Conservation (phyloP, 805 yeast genomes). For the Myxozyma lipomycoides region DNA sequence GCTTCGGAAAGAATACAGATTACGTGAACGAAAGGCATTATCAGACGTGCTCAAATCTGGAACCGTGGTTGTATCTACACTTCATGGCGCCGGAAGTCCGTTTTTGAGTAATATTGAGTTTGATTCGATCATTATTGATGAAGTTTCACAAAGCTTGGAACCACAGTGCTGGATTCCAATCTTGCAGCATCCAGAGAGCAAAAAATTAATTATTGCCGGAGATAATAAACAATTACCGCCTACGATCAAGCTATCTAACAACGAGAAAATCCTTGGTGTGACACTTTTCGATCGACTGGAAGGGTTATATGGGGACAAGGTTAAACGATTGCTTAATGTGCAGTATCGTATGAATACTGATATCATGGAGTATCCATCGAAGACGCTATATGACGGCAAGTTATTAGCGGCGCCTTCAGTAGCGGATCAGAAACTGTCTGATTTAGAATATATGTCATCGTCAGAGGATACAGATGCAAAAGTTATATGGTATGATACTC, state of each 20-base stretch:
- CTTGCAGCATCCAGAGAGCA: slow-evolving; percentile 54
- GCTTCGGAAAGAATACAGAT: slow-evolving; percentile 63
- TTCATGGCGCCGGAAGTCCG: slow-evolving; percentile 61
- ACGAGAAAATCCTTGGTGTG: slow-evolving; percentile 48
- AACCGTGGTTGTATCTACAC: slow-evolving; percentile 71
- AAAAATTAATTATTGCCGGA: slow-evolving; percentile 77
- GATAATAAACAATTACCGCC: slow-evolving; percentile 93
- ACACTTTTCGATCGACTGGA: slow-evolving; percentile 82
- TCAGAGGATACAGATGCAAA: slow-evolving; percentile 56
- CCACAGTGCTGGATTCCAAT: slow-evolving; percentile 97
- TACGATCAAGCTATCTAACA: slow-evolving; percentile 55
- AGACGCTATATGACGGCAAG: slow-evolving; percentile 56
- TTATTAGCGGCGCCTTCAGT: slow-evolving; percentile 63
- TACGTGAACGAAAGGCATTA: slow-evolving; percentile 61
- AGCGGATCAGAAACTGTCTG: slow-evolving; percentile 46
- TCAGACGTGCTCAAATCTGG: slow-evolving; percentile 56
- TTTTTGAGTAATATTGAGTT: slow-evolving; percentile 45
- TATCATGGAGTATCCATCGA: slow-evolving; percentile 77
- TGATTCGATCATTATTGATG: slow-evolving; percentile 85
- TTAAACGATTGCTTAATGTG: slow-evolving; percentile 58
- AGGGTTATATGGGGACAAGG: slow-evolving; percentile 43
- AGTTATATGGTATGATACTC: slow-evolving; percentile 85
- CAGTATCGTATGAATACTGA: slow-evolving; percentile 84
- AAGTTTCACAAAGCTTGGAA: slow-evolving; percentile 89
- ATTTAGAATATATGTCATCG: slow-evolving; percentile 48